Evolutionary conservation across 2,329 filamentous ascomycete genomes (phyloP), one percentile per base, ranked within the genome.

Genomic region (Aquanectria penicillioides): DNA sequence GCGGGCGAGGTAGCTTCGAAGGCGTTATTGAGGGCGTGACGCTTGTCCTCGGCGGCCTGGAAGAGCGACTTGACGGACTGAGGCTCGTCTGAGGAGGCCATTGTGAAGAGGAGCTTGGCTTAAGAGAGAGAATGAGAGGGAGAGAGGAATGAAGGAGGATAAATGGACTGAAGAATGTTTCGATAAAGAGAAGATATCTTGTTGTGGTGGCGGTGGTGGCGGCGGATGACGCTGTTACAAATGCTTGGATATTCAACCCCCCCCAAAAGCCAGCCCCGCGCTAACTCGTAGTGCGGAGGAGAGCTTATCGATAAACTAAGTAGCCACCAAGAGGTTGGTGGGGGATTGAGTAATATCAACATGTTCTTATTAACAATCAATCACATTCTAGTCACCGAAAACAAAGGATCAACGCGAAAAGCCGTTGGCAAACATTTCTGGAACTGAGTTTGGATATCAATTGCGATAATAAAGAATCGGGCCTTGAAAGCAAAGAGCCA

Each of bases 1-100:
- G 80, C 75, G 28, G 87, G 79, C 20, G 86, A 88, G 65, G 86
- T 90, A 56, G 86, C 84, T 71, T 91, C 86, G 66, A 83, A 84
- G n/a, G 85, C 81, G 53, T 79, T 79, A 65, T 92, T 89, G 48
- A 97, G 72, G n/a, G 78, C 71, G 31, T 73, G 72, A n/a, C 84
- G 82, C 65, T 80, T 79, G 41, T 74, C 69, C 67, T 87, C 84
- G 57, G 85, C 84, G 12, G 77, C 73, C 49, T 79, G 73, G 67
- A 82, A 86, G 59, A 81, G 71, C 13, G 79, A 76, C 59, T 81
- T 81, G 49, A 87, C 77, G 3, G 82, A 82, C 61, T 78, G 80
- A 2, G 82, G 78, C 63, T 81, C 75, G 61, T 81, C 77, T 56
- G 75, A 73, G 37, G 70, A 65, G 31, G 70, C 61, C 74, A 77